These are phyloP conservation scores for Leccinum disarticulatum DNA, from an alignment of 768 basidiomycete species.

Conservation along the genomic window DNA sequence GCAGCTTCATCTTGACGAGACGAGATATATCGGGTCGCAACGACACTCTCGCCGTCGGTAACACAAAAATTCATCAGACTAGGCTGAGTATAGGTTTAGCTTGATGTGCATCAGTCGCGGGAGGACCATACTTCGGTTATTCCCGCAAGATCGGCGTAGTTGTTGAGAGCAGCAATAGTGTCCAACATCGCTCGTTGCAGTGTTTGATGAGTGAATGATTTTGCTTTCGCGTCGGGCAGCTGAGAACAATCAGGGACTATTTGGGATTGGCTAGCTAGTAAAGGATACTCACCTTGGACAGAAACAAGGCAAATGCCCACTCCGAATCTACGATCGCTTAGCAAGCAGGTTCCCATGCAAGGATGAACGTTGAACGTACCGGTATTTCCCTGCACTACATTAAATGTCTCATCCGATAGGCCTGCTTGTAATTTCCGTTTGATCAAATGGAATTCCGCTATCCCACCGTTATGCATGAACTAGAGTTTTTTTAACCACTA, in stretches of 20 bases:
- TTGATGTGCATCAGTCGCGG: background rate
- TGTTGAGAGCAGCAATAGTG: conserved; percentile 80
- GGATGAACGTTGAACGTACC: conserved; percentile 41
- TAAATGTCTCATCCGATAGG: conserved; percentile 82
- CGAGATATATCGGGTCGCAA: conserved; percentile 94
- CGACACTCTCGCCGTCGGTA: conserved; percentile 90
- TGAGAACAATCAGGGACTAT: conserved; percentile 31
- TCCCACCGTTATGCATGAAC: conserved; percentile 99
- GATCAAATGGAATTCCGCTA: conserved; percentile 77
- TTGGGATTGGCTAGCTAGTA: background rate
- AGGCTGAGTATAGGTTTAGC: conserved; percentile 47
- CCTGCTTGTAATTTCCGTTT: conserved; percentile 78
- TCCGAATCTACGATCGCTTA: conserved; percentile 69
- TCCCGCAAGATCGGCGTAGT: conserved; percentile 67
- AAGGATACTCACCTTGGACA: conserved; percentile 62
- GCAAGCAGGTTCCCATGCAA: background rate
- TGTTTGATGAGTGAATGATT: conserved; percentile 65
- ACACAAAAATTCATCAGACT: conserved; percentile 95
- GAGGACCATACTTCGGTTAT: conserved; percentile 60
- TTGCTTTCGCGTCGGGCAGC: conserved; percentile 80
- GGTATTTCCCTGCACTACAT: conserved; percentile 89
- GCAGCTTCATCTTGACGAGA: conserved; percentile 91
- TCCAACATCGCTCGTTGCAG: conserved; percentile 86
- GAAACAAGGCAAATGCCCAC: conserved; percentile 92
- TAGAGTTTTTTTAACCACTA: conserved; percentile 27